Conservation (phyloP, 768 basidiomycete species). For the Tulasnella calospora region DNA sequence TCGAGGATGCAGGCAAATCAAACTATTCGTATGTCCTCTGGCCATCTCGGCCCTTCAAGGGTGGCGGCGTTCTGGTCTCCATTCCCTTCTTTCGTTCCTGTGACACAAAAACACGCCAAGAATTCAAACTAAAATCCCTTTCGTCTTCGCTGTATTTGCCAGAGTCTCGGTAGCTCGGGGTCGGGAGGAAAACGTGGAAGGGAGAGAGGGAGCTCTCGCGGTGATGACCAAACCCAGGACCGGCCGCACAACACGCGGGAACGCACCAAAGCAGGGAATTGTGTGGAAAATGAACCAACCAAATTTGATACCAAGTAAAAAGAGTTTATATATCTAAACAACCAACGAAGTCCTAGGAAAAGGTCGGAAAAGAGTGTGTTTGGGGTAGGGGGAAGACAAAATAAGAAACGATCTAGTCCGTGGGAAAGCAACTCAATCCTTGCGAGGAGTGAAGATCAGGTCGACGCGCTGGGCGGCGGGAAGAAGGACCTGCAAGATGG, state of each 20-base stretch:
- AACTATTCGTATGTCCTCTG: background rate
- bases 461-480: slow-evolving; percentile 2
- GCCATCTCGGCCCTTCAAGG: background rate
- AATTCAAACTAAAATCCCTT: background rate
- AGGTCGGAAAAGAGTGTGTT: background rate
- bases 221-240: no score
- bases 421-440: background rate
- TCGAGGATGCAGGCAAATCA: background rate
- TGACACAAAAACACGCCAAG: background rate
- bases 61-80: background rate
- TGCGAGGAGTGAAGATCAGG: slow-evolving; percentile 18
- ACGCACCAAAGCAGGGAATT: no score
- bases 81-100: background rate
- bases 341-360: no score
- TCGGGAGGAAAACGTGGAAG: no score
- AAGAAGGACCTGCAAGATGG: background rate
- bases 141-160: background rate
- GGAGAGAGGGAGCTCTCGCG: no score
- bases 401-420: background rate
- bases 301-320: no score
- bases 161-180: no score
- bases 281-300: no score
- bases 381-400: background rate
- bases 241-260: no score
- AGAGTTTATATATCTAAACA: no score